phyloP scores from a whole-genome alignment of 2,329 filamentous ascomycete species.

The Colletotrichum viniferum region DNA sequence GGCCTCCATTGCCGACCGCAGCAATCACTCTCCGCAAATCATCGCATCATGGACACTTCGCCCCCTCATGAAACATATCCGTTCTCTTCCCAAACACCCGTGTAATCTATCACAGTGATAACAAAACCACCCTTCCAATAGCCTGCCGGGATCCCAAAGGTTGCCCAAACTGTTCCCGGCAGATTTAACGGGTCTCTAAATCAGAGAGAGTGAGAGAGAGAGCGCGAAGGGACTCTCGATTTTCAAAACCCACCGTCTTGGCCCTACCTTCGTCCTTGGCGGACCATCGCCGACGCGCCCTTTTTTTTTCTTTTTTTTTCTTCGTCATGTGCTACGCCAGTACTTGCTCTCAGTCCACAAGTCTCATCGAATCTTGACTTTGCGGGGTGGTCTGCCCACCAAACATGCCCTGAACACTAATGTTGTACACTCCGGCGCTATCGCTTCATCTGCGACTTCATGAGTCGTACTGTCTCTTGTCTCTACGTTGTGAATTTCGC shows the following conservation, averaged over 20 bases:
- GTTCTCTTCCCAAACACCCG: constrained; percentile 2
- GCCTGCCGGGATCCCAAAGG: not conserved
- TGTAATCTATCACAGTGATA: not conserved
- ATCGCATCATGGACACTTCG: constrained; percentile 15
- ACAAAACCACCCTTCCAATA: not conserved
- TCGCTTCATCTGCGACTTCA: not conserved
- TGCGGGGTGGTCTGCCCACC: constrained; percentile 4
- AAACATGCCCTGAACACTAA: not conserved
- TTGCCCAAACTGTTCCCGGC: not conserved
- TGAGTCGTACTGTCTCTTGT: not conserved
- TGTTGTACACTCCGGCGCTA: not conserved
- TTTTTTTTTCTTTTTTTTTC: not conserved
- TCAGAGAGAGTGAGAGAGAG: not conserved
- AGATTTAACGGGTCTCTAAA: not conserved
- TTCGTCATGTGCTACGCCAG: constrained; percentile 3
- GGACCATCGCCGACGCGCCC: not conserved
- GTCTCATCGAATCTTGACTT: not conserved
- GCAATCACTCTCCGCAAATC: constrained; percentile 9
- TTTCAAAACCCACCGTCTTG: not conserved
- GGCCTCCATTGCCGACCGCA: not conserved
- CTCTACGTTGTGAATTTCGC: not conserved
- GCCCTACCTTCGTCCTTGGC: not conserved
- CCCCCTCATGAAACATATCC: constrained; percentile 10
- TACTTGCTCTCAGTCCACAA: not conserved
- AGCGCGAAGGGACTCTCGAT: not conserved